These are phyloP conservation scores for Melocanna baccifera DNA, from an alignment of 176 grass and related monocot genomes.

Conservation along the genomic window DNA sequence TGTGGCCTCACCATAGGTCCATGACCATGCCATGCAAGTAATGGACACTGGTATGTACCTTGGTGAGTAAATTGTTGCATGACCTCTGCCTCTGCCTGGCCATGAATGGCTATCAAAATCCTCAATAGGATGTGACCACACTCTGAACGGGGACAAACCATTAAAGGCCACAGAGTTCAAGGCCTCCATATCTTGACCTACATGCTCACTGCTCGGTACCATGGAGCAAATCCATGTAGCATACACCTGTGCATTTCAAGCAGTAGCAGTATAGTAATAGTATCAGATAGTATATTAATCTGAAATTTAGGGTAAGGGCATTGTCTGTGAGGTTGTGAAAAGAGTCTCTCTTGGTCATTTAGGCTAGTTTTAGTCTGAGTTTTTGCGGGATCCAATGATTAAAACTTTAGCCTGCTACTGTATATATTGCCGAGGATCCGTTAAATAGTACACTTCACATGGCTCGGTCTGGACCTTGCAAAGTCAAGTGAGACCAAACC, in stretches of 20 bases:
- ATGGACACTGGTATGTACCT: constrained; percentile 32
- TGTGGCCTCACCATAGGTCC: constrained; percentile 26
- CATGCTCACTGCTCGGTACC: constrained; percentile 22
- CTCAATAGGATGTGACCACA: constrained; percentile 63
- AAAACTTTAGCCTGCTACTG: neutral
- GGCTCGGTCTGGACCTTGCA: neutral
- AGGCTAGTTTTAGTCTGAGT: constrained; percentile 3
- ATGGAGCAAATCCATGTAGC: constrained; percentile 8
- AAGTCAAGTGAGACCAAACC: constrained; percentile 15
- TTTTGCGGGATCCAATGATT: neutral
- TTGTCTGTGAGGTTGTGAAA: neutral
- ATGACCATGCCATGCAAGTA: constrained; percentile 30
- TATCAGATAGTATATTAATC: neutral
- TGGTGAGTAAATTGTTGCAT: constrained; percentile 39
- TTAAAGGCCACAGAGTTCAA: constrained; percentile 61
- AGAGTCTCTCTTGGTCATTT: neutral
- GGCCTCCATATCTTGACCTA: constrained; percentile 46
- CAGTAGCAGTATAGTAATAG: neutral
- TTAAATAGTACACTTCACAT: constrained; percentile 25
- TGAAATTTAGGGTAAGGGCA: neutral
- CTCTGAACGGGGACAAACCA: constrained; percentile 58
- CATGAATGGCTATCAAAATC: constrained; percentile 61
- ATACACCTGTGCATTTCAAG: constrained; percentile 19
- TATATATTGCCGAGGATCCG: neutral
- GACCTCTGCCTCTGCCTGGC: constrained; percentile 39